phyloP scores from a whole-genome alignment of 2,329 filamentous ascomycete genomes.

The Ascochyta pisi region DNA sequence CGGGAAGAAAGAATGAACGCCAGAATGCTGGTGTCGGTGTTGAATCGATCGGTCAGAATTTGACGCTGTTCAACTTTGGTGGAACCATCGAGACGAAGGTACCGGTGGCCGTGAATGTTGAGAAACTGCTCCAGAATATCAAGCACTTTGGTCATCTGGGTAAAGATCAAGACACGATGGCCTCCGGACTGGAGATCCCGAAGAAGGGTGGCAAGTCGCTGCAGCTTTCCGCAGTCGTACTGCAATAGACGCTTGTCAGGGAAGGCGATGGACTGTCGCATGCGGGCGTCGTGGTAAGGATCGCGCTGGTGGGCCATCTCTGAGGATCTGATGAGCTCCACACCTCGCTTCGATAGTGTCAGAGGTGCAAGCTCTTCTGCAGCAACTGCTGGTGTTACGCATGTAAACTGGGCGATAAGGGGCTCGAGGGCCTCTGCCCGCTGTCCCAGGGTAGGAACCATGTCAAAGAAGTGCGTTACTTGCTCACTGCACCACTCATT shows the following conservation, averaged over 20 bases:
- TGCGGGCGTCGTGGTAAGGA: conserved; percentile 91
- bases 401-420: conserved; percentile 85
- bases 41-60: conserved; percentile 95
- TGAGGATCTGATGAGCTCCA: conserved; percentile 64
- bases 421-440: conserved; percentile 76
- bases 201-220: conserved; percentile 84
- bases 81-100: conserved; percentile 92
- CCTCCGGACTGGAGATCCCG: conserved; percentile 87
- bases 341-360: conserved; percentile 64
- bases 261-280: conserved; percentile 93
- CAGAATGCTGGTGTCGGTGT: conserved; percentile 88
- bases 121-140: conserved; percentile 98
- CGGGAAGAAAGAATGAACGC: conserved; percentile 95
- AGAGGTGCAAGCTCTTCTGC: conserved; percentile 77
- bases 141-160: conserved; percentile 98
- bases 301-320: conserved; percentile 66
- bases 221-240: conserved; percentile 96
- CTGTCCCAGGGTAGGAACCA: conserved; percentile 77
- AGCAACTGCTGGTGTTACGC: conserved; percentile 87
- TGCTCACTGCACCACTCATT: conserved; percentile 75
- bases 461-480: conserved; percentile 66
- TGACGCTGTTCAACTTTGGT: conserved; percentile 96
- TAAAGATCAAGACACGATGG: conserved; percentile 96
- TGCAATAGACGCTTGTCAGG: conserved; percentile 95
- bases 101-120: conserved; percentile 97